phyloP scores from a whole-genome alignment of 306 rosid species.

The Glycine latifolia region DNA sequence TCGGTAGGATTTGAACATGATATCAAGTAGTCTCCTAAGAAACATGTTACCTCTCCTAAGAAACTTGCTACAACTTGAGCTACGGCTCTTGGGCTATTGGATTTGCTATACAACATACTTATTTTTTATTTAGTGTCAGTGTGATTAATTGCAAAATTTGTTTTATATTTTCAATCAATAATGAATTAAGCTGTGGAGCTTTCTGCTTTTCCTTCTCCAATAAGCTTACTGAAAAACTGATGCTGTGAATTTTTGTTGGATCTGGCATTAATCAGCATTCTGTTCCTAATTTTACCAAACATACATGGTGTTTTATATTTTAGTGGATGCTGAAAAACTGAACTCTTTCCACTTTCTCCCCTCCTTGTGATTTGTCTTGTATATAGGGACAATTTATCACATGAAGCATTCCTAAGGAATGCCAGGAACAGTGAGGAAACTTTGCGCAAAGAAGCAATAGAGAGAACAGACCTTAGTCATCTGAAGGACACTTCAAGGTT shows the following conservation, averaged over 20 bases:
- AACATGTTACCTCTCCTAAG: background rate
- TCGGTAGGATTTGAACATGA: constrained; percentile 1
- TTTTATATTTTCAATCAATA: constrained; percentile 34
- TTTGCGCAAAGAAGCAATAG: constrained; percentile 92
- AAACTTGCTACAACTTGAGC: constrained; percentile 10
- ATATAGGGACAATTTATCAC: constrained; percentile 86
- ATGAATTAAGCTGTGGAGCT: constrained; percentile 19
- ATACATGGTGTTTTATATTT: constrained; percentile 32
- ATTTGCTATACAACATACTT: background rate
- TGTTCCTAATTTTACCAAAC: constrained; percentile 26
- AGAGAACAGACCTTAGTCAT: constrained; percentile 97
- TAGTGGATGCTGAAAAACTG: constrained; percentile 37
- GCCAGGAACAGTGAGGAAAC: constrained; percentile 99
- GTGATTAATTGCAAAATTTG: constrained; percentile 22
- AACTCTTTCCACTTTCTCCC: constrained; percentile 25
- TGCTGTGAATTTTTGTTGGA: constrained; percentile 6
- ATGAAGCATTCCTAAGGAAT: constrained; percentile 94
- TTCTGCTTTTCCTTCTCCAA: constrained; percentile 32
- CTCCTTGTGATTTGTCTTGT: constrained; percentile 30
- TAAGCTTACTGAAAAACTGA: constrained; percentile 31
- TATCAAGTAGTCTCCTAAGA: constrained; percentile 26
- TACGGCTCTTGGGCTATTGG: background rate
- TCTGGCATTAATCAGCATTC: constrained; percentile 14
- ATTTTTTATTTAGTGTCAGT: constrained; percentile 19
- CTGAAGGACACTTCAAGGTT: constrained; percentile 87